Evolutionary conservation across 768 basidiomycete genomes (phyloP), one percentile per base, ranked within the genome.

Genomic region (Kwoniella europaea): DNA sequence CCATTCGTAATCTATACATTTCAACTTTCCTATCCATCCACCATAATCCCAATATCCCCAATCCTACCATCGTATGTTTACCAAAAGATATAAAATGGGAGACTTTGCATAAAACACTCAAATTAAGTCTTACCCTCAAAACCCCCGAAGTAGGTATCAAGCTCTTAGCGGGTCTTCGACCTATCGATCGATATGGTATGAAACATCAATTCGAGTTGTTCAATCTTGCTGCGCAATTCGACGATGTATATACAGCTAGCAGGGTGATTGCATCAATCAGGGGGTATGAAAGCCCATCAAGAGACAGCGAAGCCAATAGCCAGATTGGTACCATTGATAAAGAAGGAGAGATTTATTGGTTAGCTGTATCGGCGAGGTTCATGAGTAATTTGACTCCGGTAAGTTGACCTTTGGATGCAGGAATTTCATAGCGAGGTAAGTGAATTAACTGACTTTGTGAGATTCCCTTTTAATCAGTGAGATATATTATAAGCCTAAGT

Each of bases 121-220:
- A 61, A 1, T 18, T 46, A 13, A n/a, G 35, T 35, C 15, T 16
- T 43, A 42, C 22, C 35, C 43, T 43, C 59, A n/a, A 61, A 6
- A 43, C 59, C 4, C 46, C 46, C 46, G 46, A 44, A n/a, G 61
- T 46, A 41, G 42, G 35, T 22, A 35, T 10, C 1, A 2, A 20
- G 15, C 15, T 62, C 7, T 27, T 62, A 18, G 4, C 18, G 10
- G 12, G 10, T 44, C 18, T 62, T 41, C 6, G 3, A 1, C 42
- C 42, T 4, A 18, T 60, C 2, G 35, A 27, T 35, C 29, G n/a
- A 20, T 44, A 43, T 18, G 61, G 61, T 7, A 2, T 24, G 44
- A 18, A 62, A 44, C n/a, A 62, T 44, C n/a, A 20, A 10, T 62
- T 12, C 43, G 41, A 62, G 18, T 41, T 62, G 41, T 62, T 62